These are phyloP conservation scores for Strombidium stylifer DNA, from an alignment of 73 alveolate species.

Conservation along the genomic window DNA sequence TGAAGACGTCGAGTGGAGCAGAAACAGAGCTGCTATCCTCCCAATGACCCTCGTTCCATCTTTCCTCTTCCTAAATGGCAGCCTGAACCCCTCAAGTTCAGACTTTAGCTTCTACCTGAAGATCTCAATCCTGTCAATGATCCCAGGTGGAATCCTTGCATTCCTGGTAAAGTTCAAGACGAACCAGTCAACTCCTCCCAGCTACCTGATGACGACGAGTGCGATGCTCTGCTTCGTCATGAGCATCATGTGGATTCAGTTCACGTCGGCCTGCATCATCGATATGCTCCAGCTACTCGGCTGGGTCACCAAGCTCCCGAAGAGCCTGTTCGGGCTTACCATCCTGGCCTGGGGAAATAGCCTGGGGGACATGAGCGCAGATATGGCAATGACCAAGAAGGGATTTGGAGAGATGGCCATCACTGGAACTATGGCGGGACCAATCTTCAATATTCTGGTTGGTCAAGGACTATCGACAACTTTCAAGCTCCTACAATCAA, in stretches of 20 bases:
- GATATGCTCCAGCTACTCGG: slow-evolving; percentile 12
- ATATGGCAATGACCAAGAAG: slow-evolving; percentile 9
- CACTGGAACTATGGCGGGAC: slow-evolving; percentile 37
- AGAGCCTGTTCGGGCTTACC: slow-evolving; percentile 16
- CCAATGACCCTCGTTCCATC: too few species aligned
- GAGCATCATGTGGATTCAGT: slow-evolving; percentile 21
- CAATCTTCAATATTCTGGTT: slow-evolving; percentile 17
- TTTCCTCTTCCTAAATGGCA: too few species aligned
- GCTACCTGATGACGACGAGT: background rate
- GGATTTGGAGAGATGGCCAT: slow-evolving; percentile 39
- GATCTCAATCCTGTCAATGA: background rate
- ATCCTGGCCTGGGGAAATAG: slow-evolving; percentile 40
- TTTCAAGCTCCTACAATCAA: too few species aligned
- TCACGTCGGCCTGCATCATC: slow-evolving; percentile 1
- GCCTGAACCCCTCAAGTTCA: too few species aligned
- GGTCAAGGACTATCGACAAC: too few species aligned
- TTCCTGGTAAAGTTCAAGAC: slow-evolving; percentile 4
- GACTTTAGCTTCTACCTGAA: too few species aligned
- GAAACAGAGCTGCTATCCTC: too few species aligned
- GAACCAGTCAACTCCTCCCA: background rate
- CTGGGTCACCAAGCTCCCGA: slow-evolving; percentile 2
- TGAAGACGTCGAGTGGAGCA: too few species aligned
- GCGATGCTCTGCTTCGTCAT: slow-evolving; percentile 3
- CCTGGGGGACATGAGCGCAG: slow-evolving; percentile 28
- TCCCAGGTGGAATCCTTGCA: background rate